Evolutionary conservation across 2,329 filamentous ascomycete genomes (phyloP).

Genomic region (Ceratocystis harringtonii): DNA sequence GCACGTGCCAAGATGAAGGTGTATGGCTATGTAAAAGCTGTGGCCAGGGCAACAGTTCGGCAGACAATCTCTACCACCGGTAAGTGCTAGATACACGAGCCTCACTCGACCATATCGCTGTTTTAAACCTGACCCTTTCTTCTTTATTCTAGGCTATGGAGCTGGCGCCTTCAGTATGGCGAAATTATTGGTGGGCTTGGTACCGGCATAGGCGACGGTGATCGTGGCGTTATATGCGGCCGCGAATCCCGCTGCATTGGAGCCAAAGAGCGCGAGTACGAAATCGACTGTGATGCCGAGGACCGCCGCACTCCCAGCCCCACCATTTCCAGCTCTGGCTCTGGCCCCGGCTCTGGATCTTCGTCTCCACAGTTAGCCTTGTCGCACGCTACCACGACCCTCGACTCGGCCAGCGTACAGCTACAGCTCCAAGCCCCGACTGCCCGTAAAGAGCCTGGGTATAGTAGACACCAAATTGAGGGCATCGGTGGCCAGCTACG

Average conservation of each 20-base stretch:
- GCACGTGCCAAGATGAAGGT: conserved; percentile 37
- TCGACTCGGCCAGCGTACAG: conserved; percentile 10
- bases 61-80: conserved; percentile 45
- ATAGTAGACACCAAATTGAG: conserved; percentile 75
- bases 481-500: conserved; percentile 81
- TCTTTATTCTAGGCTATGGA: conserved; percentile 52
- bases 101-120: too few species aligned
- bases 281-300: conserved; percentile 73
- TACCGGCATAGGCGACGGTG: conserved; percentile 75
- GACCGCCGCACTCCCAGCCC: conserved; percentile 36
- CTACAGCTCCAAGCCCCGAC: conserved; percentile 21
- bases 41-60: conserved; percentile 51
- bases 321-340: conserved; percentile 14
- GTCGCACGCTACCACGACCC: conserved; percentile 14
- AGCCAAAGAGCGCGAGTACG: conserved; percentile 61
- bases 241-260: conserved; percentile 63
- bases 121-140: not conserved
- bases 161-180: conserved; percentile 74
- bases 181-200: conserved; percentile 67
- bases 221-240: conserved; percentile 77
- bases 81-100: conserved; percentile 24
- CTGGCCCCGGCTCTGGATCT: conserved; percentile 19
- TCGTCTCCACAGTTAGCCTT: conserved; percentile 14
- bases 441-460: conserved; percentile 50
- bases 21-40: conserved; percentile 83